A percentile compares a stretch with the other conserved stretches of the same genome.
Conservation (phyloP, 192 early-diverging fungal species). For the Backusella sp. region DNA sequence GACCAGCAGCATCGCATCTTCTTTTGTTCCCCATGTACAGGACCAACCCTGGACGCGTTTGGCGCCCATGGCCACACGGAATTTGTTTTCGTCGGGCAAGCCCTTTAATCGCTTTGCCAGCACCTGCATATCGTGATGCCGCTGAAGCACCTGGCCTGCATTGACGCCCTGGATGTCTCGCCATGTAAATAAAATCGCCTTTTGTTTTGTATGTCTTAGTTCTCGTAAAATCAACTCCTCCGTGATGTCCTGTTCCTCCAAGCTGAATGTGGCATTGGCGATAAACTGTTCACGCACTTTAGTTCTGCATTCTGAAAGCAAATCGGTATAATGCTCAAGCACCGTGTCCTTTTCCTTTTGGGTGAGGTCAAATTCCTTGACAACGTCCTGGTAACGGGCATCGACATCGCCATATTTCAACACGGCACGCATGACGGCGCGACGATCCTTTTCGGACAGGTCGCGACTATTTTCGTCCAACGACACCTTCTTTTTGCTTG, state of each 20-base stretch:
- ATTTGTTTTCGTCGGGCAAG: slow-evolving; percentile 60
- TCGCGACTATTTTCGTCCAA: slow-evolving; percentile 36
- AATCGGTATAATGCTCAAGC: slow-evolving; percentile 40
- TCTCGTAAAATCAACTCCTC: slow-evolving; percentile 26
- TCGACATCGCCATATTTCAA: slow-evolving; percentile 83
- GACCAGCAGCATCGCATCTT: slow-evolving; percentile 95
- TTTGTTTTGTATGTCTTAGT: slow-evolving; percentile 49
- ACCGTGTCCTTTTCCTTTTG: slow-evolving; percentile 54
- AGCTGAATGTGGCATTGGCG: neutral
- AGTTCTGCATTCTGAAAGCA: slow-evolving; percentile 49
- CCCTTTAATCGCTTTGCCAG: slow-evolving; percentile 60
- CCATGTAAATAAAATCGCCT: slow-evolving; percentile 78
- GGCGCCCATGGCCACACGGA: slow-evolving; percentile 74
- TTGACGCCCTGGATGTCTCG: slow-evolving; percentile 82
- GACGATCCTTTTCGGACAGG: slow-evolving; percentile 79
- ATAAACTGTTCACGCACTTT: slow-evolving; percentile 44
- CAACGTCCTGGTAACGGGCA: slow-evolving; percentile 78
- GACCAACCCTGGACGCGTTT: slow-evolving; percentile 88
- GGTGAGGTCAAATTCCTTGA: slow-evolving; percentile 76
- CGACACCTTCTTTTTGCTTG: neutral
- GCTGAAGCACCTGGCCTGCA: slow-evolving; percentile 74
- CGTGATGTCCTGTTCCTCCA: neutral
- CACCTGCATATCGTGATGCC: slow-evolving; percentile 71
- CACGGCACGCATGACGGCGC: slow-evolving; percentile 76
- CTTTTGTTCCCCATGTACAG: slow-evolving; percentile 82